Evolutionary conservation across 1,284 basidiomycete genomes (phyloP), one percentile per base, ranked within the genome.

Genomic region (Fomitopsis palustris): DNA sequence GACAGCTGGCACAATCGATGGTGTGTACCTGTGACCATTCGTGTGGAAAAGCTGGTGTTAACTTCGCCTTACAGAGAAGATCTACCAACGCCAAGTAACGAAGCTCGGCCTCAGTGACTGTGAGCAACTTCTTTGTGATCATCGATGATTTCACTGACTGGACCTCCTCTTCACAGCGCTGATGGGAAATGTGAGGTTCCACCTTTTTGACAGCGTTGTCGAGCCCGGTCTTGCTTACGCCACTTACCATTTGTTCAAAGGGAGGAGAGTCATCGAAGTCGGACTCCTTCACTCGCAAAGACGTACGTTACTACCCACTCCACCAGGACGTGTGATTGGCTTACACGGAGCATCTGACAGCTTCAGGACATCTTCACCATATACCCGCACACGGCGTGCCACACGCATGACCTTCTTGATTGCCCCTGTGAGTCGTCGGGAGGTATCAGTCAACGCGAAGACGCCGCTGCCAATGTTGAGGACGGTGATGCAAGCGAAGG

Each of bases 71-170:
- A 41, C 64, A 90, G 90, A 93, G 73, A 93, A 93, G 73, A 93
- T 93, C 19, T 93, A 84, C 67, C 92, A 98, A 74, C 84, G 97
- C 53, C 96, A 98, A 74, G 86, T 98, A 27, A 98, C 93, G n/a
- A 99, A 99, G 74, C 83, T 95, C 16, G 96, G 94, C 1, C 75
- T 99, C 52, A 93, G 91, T 66, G 86, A 91, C 64, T 92, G 93
- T 93, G 66, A 77, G 88, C 78, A 47, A 38, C 52, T n/a, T n/a
- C 29, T 35, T 56, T 47, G 6, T 16, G 27, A 6, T 4, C 23
- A 10, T n/a, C 25, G 9, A 3, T 47, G 4, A 3, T 7, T 42
- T 42, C 25, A 19, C 3, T 9, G 4, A 33, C 33, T 56, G 27
- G 31, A 4, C 33, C 3, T 1, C 52, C 14, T 19, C 51, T 21